Conservation (phyloP, 83 land plant species). For the Picea engelmannii region DNA sequence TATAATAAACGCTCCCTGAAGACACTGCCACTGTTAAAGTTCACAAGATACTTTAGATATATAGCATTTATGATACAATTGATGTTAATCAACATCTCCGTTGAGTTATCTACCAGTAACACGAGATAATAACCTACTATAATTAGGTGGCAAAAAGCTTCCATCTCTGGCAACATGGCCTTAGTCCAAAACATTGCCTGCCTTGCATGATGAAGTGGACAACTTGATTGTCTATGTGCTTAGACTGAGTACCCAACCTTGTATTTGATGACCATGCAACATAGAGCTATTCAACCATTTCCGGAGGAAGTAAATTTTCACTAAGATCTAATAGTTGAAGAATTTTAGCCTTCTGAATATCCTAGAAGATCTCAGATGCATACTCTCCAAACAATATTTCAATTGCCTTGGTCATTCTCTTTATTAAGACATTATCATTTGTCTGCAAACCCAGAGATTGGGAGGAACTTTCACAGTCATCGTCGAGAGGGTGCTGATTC, state of each 20-base stretch:
- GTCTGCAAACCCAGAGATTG: background rate
- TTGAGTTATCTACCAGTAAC: too few species aligned
- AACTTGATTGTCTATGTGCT: constrained; percentile 38
- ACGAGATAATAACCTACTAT: too few species aligned
- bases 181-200: constrained; percentile 45
- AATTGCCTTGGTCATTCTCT: background rate
- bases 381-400: background rate
- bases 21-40: too few species aligned
- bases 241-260: constrained; percentile 16
- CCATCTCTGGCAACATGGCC: constrained; percentile 43
- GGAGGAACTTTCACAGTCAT: constrained; percentile 30
- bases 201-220: constrained; percentile 47
- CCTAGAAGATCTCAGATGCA: constrained; percentile 26
- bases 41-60: too few species aligned
- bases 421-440: background rate
- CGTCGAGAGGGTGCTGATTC: constrained; percentile 4
- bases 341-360: constrained; percentile 32
- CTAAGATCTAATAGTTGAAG: constrained; percentile 44
- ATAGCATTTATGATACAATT: too few species aligned
- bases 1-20: too few species aligned
- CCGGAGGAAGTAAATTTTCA: too few species aligned
- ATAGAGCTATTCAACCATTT: constrained; percentile 33
- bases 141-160: background rate
- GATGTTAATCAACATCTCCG: too few species aligned
- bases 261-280: constrained; percentile 40